Conservation (phyloP, 2,329 filamentous ascomycete genomes). For the Stagonosporopsis tanaceti region DNA sequence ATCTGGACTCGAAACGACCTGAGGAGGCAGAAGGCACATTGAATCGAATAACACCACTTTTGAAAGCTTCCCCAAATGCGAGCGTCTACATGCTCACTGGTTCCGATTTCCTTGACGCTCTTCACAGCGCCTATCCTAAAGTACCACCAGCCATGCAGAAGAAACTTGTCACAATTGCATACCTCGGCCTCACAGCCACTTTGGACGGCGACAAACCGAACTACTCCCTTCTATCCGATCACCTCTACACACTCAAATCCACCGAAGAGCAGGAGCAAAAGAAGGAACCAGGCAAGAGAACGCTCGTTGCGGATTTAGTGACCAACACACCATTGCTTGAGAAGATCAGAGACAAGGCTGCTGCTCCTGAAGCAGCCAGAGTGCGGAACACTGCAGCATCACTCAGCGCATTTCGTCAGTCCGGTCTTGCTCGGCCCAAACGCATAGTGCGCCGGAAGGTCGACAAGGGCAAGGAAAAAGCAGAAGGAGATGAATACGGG, state of each 20-base stretch:
- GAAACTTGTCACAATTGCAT: constrained; percentile 74
- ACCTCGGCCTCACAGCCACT: constrained; percentile 76
- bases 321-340: constrained; percentile 79
- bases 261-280: constrained; percentile 69
- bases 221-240: constrained; percentile 78
- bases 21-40: constrained; percentile 64
- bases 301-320: constrained; percentile 81
- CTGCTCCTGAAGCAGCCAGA: constrained; percentile 60
- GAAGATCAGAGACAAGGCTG: constrained; percentile 65
- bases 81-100: constrained; percentile 77
- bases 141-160: constrained; percentile 70
- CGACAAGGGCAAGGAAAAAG: constrained; percentile 71
- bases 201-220: constrained; percentile 72
- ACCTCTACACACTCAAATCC: constrained; percentile 80
- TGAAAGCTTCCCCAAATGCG: constrained; percentile 66
- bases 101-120: constrained; percentile 84
- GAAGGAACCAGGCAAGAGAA: constrained; percentile 54
- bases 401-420: constrained; percentile 64
- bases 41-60: constrained; percentile 67
- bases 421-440: constrained; percentile 61
- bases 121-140: constrained; percentile 71
- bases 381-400: constrained; percentile 68
- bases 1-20: constrained; percentile 70
- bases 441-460: constrained; percentile 64
- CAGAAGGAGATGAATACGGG: constrained; percentile 44